phyloP scores from a whole-genome alignment of 495 filamentous ascomycete species.

The Aspergillus nidulans region DNA sequence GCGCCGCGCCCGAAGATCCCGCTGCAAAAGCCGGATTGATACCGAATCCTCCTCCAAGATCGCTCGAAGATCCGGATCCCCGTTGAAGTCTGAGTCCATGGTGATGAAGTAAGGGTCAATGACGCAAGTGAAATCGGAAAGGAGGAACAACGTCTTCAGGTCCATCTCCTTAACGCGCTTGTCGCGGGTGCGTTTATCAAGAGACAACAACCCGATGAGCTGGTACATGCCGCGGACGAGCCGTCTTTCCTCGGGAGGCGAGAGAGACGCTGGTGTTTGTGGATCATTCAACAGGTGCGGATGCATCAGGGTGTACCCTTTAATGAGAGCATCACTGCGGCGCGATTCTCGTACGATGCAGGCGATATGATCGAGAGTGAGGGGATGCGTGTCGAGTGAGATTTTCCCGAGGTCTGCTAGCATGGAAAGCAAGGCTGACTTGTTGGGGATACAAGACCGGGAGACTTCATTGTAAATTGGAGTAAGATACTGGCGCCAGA shows the following conservation, averaged over 20 bases:
- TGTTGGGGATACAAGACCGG: neutral
- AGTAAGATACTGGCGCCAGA: slow-evolving; percentile 3
- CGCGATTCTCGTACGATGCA: neutral
- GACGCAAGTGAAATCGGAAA: slow-evolving; percentile 7
- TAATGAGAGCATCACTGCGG: neutral
- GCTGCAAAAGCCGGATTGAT: neutral
- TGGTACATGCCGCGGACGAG: slow-evolving; percentile 3
- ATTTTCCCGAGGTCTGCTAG: neutral
- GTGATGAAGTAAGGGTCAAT: neutral
- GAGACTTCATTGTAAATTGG: slow-evolving; percentile 1
- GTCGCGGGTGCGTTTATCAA: neutral
- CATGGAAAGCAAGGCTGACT: neutral
- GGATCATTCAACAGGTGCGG: neutral
- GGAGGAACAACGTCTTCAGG: neutral
- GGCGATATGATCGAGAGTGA: neutral
- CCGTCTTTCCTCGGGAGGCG: neutral
- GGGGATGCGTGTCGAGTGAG: neutral
- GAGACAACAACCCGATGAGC: neutral
- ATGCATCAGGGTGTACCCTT: neutral
- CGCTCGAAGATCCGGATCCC: neutral
- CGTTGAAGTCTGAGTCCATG: neutral
- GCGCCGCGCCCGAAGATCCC: neutral
- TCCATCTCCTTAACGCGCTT: slow-evolving; percentile 1
- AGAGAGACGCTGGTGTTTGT: neutral
- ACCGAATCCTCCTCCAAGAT: neutral